Evolutionary conservation across 257 asterid genomes (phyloP), one percentile per base, ranked within the genome.

Genomic region (Solanum stenotomum): DNA sequence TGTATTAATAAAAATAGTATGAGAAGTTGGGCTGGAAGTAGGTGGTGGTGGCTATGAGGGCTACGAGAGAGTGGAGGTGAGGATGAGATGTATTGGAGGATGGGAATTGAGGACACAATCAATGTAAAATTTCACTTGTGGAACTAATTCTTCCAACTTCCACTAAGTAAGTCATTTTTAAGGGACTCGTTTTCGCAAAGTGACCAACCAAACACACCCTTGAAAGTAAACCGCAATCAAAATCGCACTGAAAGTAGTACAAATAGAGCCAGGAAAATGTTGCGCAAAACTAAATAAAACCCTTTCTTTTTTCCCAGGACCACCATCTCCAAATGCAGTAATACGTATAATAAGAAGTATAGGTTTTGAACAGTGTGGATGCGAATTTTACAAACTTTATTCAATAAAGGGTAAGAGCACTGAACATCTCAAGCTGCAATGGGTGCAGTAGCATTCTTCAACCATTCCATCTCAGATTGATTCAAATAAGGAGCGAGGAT

Each of bases 361-460:
- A 61, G 70, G 14, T 23, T 61, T 61, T 61, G 70, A 61, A 23
- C 35, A 4, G n/a, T 25, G 40, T 16, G 18, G 68, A 29, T 76
- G 22, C 42, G 40, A 81, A 81, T 2, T 81, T 81, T 16, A 81
- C 35, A 1, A 44, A 81, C 29, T 31, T 46, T 81, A 81, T 81
- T 81, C 29, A 81, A 38, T 81, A 9, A 3, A 27, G 38, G 10
- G 67, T 42, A 86, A 29, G 18, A 46, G 38, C 68, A 46, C 85
- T 44, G 10, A 18, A 27, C 22, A 95, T 91, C 89, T 96, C 99
- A 95, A 84, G 90, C 92, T 88, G 16, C 83, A 87, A 95, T 84
- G 18, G 98, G 98, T 79, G 92, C 95, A 8, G 98, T 94, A 84
- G 99, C 96, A 88, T 94, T 90, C 90, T 91, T 92, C 89, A 97